These are phyloP conservation scores for Emericellopsis atlantica DNA, from an alignment of 2,329 filamentous ascomycete genomes.

Conservation along the genomic window DNA sequence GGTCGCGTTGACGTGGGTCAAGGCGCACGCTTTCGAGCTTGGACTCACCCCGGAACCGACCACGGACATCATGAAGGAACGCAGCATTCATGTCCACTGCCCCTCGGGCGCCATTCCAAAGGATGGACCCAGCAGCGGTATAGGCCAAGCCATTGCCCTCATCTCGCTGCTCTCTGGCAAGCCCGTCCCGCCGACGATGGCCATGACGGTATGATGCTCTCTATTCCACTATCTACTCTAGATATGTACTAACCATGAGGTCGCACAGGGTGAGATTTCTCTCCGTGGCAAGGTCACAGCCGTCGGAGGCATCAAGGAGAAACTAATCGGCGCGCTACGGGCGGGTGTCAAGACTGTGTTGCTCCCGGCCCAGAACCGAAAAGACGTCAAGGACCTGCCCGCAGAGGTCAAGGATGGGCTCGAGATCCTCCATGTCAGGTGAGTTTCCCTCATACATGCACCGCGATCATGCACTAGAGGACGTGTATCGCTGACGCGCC, in stretches of 20 bases:
- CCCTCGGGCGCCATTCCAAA: conserved; percentile 92
- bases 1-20: conserved; percentile 93
- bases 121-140: conserved; percentile 75
- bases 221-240: conserved; percentile 8
- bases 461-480: not conserved
- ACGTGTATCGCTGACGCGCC: not conserved
- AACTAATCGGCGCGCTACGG: conserved; percentile 84
- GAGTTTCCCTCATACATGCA: conserved; percentile 21
- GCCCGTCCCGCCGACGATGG: conserved; percentile 78
- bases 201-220: conserved; percentile 62
- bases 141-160: conserved; percentile 87
- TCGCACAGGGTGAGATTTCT: conserved; percentile 50
- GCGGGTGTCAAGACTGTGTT: conserved; percentile 93
- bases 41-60: conserved; percentile 68
- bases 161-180: conserved; percentile 83
- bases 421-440: conserved; percentile 82
- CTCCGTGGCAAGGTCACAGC: conserved; percentile 83
- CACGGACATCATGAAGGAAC: conserved; percentile 91
- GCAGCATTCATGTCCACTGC: conserved; percentile 92
- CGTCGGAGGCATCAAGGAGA: conserved; percentile 97
- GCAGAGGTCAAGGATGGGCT: conserved; percentile 78
- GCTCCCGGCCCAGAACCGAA: conserved; percentile 76
- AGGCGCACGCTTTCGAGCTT: conserved; percentile 85
- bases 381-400: conserved; percentile 85
- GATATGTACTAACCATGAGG: not conserved